These are phyloP conservation scores for Apophysomyces ossiformis DNA, from an alignment of 371 early-diverging fungal genomes.

Conservation along the genomic window DNA sequence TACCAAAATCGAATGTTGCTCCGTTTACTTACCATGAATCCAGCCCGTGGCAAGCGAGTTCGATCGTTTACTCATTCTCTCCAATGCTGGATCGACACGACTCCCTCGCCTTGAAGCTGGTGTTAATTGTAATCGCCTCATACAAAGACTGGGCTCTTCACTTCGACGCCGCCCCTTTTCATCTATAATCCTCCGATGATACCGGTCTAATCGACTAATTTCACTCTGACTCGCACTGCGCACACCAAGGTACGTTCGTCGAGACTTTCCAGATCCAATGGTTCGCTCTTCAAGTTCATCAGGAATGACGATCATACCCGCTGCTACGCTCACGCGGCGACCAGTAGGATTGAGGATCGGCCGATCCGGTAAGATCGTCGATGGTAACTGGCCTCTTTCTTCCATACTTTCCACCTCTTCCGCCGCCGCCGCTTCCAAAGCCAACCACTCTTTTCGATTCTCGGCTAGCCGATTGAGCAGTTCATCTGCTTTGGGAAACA, in stretches of 20 bases:
- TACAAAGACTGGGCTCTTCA: conserved; percentile 40
- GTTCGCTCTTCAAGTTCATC: conserved; percentile 53
- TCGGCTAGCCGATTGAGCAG: conserved; percentile 37
- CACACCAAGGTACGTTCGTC: conserved; percentile 45
- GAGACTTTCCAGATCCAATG: conserved; percentile 37
- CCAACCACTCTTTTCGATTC: conserved; percentile 47
- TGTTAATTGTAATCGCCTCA: conserved; percentile 20
- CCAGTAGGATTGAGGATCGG: conserved; percentile 49
- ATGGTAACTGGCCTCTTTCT: conserved; percentile 30
- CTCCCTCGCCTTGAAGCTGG: conserved; percentile 4
- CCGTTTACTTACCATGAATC: not conserved
- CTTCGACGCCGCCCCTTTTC: conserved; percentile 37
- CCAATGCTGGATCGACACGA: conserved; percentile 2
- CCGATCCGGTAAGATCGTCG: conserved; percentile 39
- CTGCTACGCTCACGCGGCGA: conserved; percentile 61
- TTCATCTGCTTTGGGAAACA: conserved; percentile 66
- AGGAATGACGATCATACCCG: conserved; percentile 59
- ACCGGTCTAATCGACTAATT: conserved; percentile 13
- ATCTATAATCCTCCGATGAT: conserved; percentile 18
- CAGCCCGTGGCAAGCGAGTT: conserved; percentile 7
- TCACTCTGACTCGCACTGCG: conserved; percentile 50
- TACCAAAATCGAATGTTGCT: not conserved
- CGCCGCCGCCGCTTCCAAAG: conserved; percentile 22
- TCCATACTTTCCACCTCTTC: conserved; percentile 7
- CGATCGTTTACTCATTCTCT: conserved; percentile 2